These are phyloP conservation scores for Nakazawaea populi DNA, from an alignment of 805 yeast genomes.

Conservation along the genomic window DNA sequence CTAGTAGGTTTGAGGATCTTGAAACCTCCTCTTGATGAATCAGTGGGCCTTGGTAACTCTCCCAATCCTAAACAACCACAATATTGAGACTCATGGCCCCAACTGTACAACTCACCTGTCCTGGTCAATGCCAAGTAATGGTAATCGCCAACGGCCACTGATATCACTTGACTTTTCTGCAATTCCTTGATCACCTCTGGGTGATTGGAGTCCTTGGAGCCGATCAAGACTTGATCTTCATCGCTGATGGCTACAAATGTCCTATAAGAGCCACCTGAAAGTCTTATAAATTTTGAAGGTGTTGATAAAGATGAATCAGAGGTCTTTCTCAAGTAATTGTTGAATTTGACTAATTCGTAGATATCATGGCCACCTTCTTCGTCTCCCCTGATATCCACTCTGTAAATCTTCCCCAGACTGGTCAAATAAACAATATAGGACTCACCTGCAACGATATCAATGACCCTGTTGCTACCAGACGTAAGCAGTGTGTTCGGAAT, in stretches of 20 bases:
- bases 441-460: constrained; percentile 54
- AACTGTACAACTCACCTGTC: constrained; percentile 50
- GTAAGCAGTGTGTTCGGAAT: constrained; percentile 34
- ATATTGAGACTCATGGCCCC: constrained; percentile 60
- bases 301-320: constrained; percentile 13
- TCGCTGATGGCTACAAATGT: constrained; percentile 52
- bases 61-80: constrained; percentile 78
- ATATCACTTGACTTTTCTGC: constrained; percentile 42
- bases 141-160: constrained; percentile 66
- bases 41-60: constrained; percentile 11
- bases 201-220: constrained; percentile 20
- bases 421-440: constrained; percentile 45
- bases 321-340: constrained; percentile 22
- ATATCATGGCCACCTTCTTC: constrained; percentile 17
- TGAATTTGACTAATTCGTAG: constrained; percentile 23
- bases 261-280: constrained; percentile 54
- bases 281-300: constrained; percentile 35
- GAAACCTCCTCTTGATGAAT: constrained; percentile 19
- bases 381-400: constrained; percentile 23
- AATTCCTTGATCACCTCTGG: constrained; percentile 34
- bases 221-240: constrained; percentile 40
- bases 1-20: constrained; percentile 34
- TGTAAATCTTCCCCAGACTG: constrained; percentile 32
- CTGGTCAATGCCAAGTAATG: constrained; percentile 59
- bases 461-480: constrained; percentile 28